Evolutionary conservation across 805 yeast species (phyloP), one percentile per base, ranked within the genome.

Genomic region (Limtongozyma cylindracea): DNA sequence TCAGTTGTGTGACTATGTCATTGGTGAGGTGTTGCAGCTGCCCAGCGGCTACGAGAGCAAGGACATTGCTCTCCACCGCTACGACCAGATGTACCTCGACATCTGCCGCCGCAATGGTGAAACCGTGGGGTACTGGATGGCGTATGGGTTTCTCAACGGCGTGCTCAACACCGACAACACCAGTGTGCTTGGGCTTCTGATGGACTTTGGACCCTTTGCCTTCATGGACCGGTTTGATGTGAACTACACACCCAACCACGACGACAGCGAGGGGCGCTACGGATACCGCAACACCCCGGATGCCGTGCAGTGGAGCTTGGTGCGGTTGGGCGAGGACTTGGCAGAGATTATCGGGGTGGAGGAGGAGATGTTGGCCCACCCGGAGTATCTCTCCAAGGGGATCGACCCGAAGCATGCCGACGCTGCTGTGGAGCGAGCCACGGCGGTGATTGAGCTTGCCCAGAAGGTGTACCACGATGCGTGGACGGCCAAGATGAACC

Each of bases 181-280:
- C 1, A 76, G 93, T 0, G 55, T 84, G n/a, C 36, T 71, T 20
- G 98, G 98, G 0, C 48, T 80, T 8, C 62, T 92, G 1, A 61
- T 88, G 43, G 98, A 84, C 43, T 88, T 71, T 42, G 98, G 96
- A 3, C 96, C 98, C 1, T 88, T 76, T 46, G 74, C 91, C 11
- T 72, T 80, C 27, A 59, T 82, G 71, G 94, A 82, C 37, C 61
- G 59, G 20, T 84, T 70, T 38, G 68, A 77, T 34, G 82, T 91
- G 10, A 43, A 56, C 21, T 84, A 58, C 37, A 74, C 95, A 0
- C 84, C 96, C 2, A 84, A 88, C 38, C 78, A 77, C 25, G 95
- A 80, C 36, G 98, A 88, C 41, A 57, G 54, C 19, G 46, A 49
- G 21, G 39, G 49, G 10, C 52, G 94, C 20, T 84, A 88, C 39